Evolutionary conservation across 768 basidiomycete genomes (phyloP).

Genomic region (Suillus subluteus): DNA sequence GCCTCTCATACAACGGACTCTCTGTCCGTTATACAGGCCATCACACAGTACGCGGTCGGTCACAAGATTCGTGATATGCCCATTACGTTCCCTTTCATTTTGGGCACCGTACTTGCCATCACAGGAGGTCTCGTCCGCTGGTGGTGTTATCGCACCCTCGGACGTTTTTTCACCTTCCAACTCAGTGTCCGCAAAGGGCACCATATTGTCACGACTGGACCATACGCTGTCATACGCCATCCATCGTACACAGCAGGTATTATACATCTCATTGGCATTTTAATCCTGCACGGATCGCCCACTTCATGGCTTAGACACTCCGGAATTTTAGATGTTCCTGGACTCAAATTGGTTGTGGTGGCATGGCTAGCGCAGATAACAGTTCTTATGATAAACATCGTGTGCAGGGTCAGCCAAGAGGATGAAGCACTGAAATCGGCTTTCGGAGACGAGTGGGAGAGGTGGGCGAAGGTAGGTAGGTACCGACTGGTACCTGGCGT

Average conservation of each 20-base stretch:
- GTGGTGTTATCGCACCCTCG: constrained; percentile 37
- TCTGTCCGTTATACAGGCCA: too few relatives aligned
- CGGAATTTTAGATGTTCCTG: neutral
- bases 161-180: constrained; percentile 46
- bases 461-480: constrained; percentile 31
- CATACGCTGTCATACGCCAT: constrained; percentile 49
- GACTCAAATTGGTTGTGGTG: neutral
- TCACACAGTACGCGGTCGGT: too few relatives aligned
- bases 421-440: neutral
- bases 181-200: constrained; percentile 45
- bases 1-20: too few relatives aligned
- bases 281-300: constrained; percentile 7
- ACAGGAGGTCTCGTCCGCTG: constrained; percentile 29
- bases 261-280: constrained; percentile 12
- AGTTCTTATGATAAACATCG: neutral
- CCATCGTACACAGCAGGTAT: constrained; percentile 44
- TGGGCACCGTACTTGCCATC: constrained; percentile 26
- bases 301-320: constrained; percentile 12
- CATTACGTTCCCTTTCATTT: constrained; percentile 16
- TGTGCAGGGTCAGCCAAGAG: neutral
- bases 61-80: neutral
- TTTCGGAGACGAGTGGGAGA: neutral
- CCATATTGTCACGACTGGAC: constrained; percentile 44
- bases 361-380: neutral
- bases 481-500: constrained; percentile 37